Conservation (phyloP, 2,329 filamentous ascomycete species). For the Xylariaceae sp. region DNA sequence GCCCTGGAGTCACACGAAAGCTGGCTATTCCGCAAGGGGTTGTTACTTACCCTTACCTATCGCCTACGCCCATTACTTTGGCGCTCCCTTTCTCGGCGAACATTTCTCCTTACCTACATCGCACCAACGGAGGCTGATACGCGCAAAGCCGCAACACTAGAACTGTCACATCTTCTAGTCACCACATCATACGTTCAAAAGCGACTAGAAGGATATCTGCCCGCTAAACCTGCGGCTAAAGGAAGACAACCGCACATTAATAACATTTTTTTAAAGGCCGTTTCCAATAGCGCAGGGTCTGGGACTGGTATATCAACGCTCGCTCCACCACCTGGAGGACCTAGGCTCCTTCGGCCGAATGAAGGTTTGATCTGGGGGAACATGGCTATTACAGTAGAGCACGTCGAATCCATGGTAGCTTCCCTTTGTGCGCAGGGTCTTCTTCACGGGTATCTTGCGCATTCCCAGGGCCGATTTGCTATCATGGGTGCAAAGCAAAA, state of each 20-base stretch:
- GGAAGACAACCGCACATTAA: slow-evolving; percentile 53
- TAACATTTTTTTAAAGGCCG: slow-evolving; percentile 58
- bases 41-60: slow-evolving; percentile 77
- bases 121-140: slow-evolving; percentile 63
- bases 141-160: slow-evolving; percentile 74
- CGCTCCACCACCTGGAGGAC: slow-evolving; percentile 55
- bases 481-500: slow-evolving; percentile 78
- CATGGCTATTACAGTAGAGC: slow-evolving; percentile 62
- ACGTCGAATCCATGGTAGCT: slow-evolving; percentile 79
- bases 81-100: slow-evolving; percentile 79
- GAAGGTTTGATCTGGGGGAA: slow-evolving; percentile 71
- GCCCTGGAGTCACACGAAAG: slow-evolving; percentile 68
- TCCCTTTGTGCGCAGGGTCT: slow-evolving; percentile 81
- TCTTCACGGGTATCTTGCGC: slow-evolving; percentile 83
- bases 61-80: slow-evolving; percentile 83
- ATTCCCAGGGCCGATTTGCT: slow-evolving; percentile 77
- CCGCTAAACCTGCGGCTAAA: slow-evolving; percentile 42
- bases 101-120: slow-evolving; percentile 80
- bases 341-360: slow-evolving; percentile 59
- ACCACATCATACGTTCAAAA: slow-evolving; percentile 71
- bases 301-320: slow-evolving; percentile 48
- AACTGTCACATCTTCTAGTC: slow-evolving; percentile 71
- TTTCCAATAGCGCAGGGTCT: slow-evolving; percentile 54
- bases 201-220: slow-evolving; percentile 64
- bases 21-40: slow-evolving; percentile 78